Conservation (phyloP, 2,329 filamentous ascomycete genomes). For the Nemania abortiva region DNA sequence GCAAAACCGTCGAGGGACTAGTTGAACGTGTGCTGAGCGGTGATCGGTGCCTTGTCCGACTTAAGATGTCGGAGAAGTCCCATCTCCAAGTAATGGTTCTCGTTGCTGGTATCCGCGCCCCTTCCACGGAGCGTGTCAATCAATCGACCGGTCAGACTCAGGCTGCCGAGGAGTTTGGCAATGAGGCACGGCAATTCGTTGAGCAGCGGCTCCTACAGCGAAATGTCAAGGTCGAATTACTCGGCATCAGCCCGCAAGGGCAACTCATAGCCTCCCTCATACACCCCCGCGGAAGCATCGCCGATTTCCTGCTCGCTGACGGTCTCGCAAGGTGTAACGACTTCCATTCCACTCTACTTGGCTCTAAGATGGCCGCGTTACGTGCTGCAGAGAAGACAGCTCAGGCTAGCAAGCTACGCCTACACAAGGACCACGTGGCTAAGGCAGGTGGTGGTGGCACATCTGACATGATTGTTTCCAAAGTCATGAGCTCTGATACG, state of each 20-base stretch:
- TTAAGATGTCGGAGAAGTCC: conserved; percentile 83
- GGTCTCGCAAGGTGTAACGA: conserved; percentile 94
- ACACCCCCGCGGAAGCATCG: conserved; percentile 93
- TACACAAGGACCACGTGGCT: conserved; percentile 85
- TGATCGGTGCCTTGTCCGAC: conserved; percentile 86
- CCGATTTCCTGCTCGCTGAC: conserved; percentile 87
- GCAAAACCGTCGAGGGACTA: conserved; percentile 83
- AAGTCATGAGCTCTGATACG: conserved; percentile 89
- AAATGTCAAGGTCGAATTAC: conserved; percentile 82
- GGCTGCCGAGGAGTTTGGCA: conserved; percentile 87
- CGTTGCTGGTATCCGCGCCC: conserved; percentile 88
- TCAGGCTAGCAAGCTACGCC: conserved; percentile 78
- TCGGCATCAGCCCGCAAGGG: conserved; percentile 89
- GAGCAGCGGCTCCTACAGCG: conserved; percentile 89
- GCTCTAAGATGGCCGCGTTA: conserved; percentile 85
- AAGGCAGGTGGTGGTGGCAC: conserved; percentile 74
- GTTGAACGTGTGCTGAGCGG: conserved; percentile 93
- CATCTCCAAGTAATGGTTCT: conserved; percentile 91
- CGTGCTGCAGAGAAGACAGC: conserved; percentile 89
- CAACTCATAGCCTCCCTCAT: conserved; percentile 89
- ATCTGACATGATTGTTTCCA: conserved; percentile 84
- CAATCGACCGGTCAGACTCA: conserved; percentile 78
- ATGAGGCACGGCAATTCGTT: conserved; percentile 89
- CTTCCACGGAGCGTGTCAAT: conserved; percentile 87
- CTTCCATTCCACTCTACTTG: conserved; percentile 93